phyloP scores from a whole-genome alignment of 1,284 basidiomycete species.

The Irpex sp. region DNA sequence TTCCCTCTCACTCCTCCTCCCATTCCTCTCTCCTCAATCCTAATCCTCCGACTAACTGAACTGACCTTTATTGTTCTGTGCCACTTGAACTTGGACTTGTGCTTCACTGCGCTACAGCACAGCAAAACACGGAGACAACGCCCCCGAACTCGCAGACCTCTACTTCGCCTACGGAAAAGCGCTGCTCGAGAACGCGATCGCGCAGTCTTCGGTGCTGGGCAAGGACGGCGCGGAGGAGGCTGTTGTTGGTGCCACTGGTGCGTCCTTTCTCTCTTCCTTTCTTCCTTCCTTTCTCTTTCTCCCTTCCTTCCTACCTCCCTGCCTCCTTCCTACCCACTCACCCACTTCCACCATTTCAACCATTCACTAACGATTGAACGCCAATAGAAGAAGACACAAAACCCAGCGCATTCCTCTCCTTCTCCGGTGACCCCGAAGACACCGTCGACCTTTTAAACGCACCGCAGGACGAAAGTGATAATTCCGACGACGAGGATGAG shows the following conservation, averaged over 20 bases:
- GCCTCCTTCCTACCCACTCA: too few species aligned
- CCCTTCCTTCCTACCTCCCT: too few species aligned
- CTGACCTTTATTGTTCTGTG: background rate
- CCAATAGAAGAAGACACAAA: constrained; percentile 20
- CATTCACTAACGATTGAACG: too few species aligned
- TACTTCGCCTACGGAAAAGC: constrained; percentile 86
- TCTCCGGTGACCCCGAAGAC: constrained; percentile 69
- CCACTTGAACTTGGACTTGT: too few species aligned
- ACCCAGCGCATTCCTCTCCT: constrained; percentile 57
- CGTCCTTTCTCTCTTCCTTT: background rate
- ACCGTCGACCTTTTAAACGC: too few species aligned
- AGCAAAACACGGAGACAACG: constrained; percentile 64
- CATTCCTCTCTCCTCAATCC: background rate
- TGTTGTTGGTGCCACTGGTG: constrained; percentile 33
- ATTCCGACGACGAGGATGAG: background rate
- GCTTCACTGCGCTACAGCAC: constrained; percentile 41
- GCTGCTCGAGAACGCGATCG: constrained; percentile 81
- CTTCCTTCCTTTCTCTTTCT: too few species aligned
- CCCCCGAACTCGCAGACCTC: constrained; percentile 74
- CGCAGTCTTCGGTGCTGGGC: constrained; percentile 76
- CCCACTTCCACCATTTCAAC: too few species aligned
- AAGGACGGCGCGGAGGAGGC: constrained; percentile 66
- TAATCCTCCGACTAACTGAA: constrained; percentile 8
- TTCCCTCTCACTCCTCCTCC: too few species aligned
- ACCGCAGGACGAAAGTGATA: too few species aligned